These are phyloP conservation scores for Trichomonascaceae sp. DNA, from an alignment of 1,139 yeast species.

Conservation along the genomic window DNA sequence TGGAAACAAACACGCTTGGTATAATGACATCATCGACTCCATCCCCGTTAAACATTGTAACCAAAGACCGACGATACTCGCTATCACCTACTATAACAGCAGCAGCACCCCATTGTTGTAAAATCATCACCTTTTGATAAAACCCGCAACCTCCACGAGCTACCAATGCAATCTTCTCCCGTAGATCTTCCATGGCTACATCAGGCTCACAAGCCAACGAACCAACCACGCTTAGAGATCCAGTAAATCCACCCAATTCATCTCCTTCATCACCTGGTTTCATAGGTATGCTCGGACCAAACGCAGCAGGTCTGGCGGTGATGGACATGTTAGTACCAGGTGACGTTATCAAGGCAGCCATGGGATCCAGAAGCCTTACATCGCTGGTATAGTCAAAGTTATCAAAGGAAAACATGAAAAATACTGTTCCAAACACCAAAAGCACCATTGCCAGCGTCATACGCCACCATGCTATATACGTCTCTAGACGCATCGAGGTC, in stretches of 20 bases:
- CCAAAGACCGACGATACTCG: slow-evolving; percentile 29
- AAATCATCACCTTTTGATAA: slow-evolving; percentile 32
- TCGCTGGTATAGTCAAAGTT: slow-evolving; percentile 9
- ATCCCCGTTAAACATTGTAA: slow-evolving; percentile 34
- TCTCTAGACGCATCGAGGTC: not conserved
- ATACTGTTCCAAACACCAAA: not conserved
- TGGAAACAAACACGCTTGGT: slow-evolving; percentile 37
- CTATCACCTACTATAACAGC: slow-evolving; percentile 40
- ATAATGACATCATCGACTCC: slow-evolving; percentile 29
- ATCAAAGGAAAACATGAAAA: not conserved
- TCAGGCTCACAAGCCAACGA: slow-evolving; percentile 20
- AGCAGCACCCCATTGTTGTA: slow-evolving; percentile 36
- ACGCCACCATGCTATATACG: slow-evolving; percentile 1
- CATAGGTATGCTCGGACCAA: slow-evolving; percentile 29
- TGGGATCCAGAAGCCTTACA: slow-evolving; percentile 26
- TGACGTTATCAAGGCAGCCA: slow-evolving; percentile 23
- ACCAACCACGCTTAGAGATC: slow-evolving; percentile 19
- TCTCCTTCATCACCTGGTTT: slow-evolving; percentile 8
- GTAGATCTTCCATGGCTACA: slow-evolving; percentile 18
- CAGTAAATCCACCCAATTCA: slow-evolving; percentile 20
- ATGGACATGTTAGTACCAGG: slow-evolving; percentile 25
- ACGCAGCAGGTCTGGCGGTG: slow-evolving; percentile 34
- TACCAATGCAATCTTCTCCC: slow-evolving; percentile 33
- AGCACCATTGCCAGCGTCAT: slow-evolving; percentile 1
- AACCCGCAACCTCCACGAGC: slow-evolving; percentile 37